phyloP scores from a whole-genome alignment of 2,329 filamentous ascomycete species.

The Penicillium sp. region DNA sequence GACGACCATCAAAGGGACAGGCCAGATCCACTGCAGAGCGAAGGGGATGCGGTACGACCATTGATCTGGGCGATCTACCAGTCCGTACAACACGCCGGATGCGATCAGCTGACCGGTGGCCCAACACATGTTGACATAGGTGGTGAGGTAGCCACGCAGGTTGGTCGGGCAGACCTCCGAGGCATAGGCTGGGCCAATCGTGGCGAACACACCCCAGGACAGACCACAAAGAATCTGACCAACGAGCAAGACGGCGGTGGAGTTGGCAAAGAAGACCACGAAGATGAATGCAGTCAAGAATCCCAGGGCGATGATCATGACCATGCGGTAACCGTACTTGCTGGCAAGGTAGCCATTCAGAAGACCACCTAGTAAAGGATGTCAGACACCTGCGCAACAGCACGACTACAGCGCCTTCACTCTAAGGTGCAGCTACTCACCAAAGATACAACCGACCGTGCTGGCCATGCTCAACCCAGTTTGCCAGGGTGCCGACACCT shows the following conservation, averaged over 20 bases:
- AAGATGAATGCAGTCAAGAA: conserved; percentile 55
- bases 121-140: conserved; percentile 51
- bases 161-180: conserved; percentile 39
- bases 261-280: conserved; percentile 57
- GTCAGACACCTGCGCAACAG: conserved; percentile 7
- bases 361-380: conserved; percentile 32
- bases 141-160: conserved; percentile 41
- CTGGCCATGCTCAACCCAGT: conserved; percentile 59
- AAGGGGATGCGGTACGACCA: conserved; percentile 49
- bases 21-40: conserved; percentile 40
- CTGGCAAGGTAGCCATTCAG: conserved; percentile 39
- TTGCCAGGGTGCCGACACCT: conserved; percentile 66
- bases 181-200: conserved; percentile 36
- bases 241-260: conserved; percentile 51
- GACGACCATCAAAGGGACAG: conserved; percentile 31
- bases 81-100: conserved; percentile 38
- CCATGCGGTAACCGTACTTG: conserved; percentile 51
- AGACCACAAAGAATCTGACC: conserved; percentile 56
- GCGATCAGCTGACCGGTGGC: conserved; percentile 38
- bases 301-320: conserved; percentile 52
- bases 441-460: conserved; percentile 32
- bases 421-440: conserved; percentile 13
- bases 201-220: conserved; percentile 45
- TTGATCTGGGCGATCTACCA: conserved; percentile 39
- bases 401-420: too few species aligned